Percentiles rank a stretch among this genome's conserved stretches.
These are phyloP conservation scores for Orbilia javanica DNA, from an alignment of 2,329 filamentous ascomycete genomes.

Conservation along the genomic window DNA sequence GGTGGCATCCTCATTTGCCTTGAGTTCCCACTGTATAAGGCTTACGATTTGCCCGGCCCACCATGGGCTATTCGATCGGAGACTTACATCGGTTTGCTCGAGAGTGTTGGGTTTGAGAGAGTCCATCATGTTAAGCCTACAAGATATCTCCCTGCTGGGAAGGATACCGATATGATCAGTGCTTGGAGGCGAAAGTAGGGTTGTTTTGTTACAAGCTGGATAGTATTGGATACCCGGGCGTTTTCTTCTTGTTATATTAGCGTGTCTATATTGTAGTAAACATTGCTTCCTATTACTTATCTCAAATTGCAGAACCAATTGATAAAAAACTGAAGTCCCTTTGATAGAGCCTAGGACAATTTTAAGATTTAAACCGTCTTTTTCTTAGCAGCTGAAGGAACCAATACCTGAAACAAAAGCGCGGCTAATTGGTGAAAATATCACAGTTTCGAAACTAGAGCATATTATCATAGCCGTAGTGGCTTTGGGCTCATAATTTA, in stretches of 20 bases:
- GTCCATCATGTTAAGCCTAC: slow-evolving; percentile 63
- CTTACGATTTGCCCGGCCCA: slow-evolving; percentile 64
- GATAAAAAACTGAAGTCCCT: no score
- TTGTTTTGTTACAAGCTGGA: background rate
- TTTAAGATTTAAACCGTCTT: no score
- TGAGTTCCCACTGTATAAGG: slow-evolving; percentile 66
- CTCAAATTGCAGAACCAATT: background rate
- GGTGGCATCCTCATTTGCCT: slow-evolving; percentile 65
- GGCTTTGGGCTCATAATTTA: no score
- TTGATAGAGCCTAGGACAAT: no score
- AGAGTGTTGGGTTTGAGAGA: slow-evolving; percentile 61
- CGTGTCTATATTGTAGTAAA: background rate
- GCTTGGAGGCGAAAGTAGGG: slow-evolving; percentile 61
- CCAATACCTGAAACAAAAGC: no score
- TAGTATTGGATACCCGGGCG: slow-evolving; percentile 17
- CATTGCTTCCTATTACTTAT: background rate
- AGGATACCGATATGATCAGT: slow-evolving; percentile 64
- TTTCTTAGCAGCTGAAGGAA: no score
- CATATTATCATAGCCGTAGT: no score
- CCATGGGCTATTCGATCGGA: slow-evolving; percentile 64
- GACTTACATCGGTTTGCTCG: slow-evolving; percentile 59
- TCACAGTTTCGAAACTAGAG: no score
- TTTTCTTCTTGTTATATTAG: background rate
- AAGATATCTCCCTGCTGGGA: slow-evolving; percentile 63
- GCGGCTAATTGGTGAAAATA: no score